Base-by-base conservation (phyloP, 495 filamentous ascomycete species). In the Penicillium crystallinum region DNA sequence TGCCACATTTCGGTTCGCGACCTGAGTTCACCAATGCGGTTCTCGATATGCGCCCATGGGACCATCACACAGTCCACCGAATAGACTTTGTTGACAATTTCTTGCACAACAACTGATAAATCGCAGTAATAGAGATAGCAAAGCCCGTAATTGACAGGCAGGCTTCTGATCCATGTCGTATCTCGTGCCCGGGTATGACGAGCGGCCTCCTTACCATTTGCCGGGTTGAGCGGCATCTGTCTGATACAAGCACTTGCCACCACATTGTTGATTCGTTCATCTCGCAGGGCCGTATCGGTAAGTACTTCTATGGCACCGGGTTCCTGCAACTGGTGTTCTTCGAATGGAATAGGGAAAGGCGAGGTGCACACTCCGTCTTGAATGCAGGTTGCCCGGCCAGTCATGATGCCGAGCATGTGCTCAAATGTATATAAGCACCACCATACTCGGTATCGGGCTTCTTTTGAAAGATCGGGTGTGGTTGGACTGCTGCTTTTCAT, bases 371-470 rank as follows among this genome's bases (percentile, higher is more conserved):
- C 72, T 34, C 71, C 73, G 54, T 84, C 78, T 22, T 74, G 69
- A 25, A 86, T 81, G 44, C 76, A 79, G 30, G 77, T 78, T 7
- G 82, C 75, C n/a, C 84, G 76, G n/a, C 84, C 84, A 8, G 81
- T 86, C 72, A 86, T 84, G 23, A 79, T 74, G 36, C 78, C 76
- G 17, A 87, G 70, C 33, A 77, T 61, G 40, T 82, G 77, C 52
- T 87, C 84, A 44, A 86, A 72, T 1, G 72, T 78, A 51, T 82
- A 84, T 4, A 87, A 54, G 30, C 81, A 79, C 79, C 82, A 87
- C 83, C 83, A 87, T 15, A 86, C 74, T 34, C 80, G 78, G 43
- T 82, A 77, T 37, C 83, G 76, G 43, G 79, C 72, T 57, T 87
- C 84, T 57, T 81, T 83, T n/a, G 83, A 75, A 11, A 73, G 58